Evolutionary conservation across 305 asterid species (phyloP).

Genomic region (Striga hermonthica): DNA sequence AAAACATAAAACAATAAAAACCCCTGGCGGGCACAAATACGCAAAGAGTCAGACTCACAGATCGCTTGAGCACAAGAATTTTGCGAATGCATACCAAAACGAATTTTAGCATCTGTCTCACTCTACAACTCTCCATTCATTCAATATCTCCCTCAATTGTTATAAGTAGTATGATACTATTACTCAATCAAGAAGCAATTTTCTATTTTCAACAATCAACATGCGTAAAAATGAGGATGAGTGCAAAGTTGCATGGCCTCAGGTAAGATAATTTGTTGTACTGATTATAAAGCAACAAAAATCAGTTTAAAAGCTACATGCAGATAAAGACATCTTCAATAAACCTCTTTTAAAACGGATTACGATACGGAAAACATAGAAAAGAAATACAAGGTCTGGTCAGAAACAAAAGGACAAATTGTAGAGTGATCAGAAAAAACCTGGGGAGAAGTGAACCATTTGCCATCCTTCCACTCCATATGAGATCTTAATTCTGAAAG

Average conservation of each 20-base stretch:
- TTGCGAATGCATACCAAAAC: not conserved
- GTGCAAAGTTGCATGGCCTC: no score
- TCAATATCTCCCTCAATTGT: not conserved
- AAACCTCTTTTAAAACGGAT: not conserved
- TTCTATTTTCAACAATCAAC: no score
- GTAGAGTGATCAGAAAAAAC: conserved; percentile 38
- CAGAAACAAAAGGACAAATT: conserved; percentile 11
- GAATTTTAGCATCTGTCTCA: not conserved
- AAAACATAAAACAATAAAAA: no score
- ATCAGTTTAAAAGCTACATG: conserved; percentile 23
- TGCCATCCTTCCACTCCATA: conserved; percentile 75
- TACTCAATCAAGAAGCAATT: no score
- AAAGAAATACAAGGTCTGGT: conserved; percentile 8
- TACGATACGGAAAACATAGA: conserved; percentile 9
- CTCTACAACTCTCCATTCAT: not conserved
- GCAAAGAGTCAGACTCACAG: not conserved
- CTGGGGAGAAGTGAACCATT: conserved; percentile 72
- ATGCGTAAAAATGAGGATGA: no score
- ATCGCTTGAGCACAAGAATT: not conserved
- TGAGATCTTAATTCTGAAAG: conserved; percentile 63
- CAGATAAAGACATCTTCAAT: conserved; percentile 25
- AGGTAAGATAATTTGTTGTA: conserved; percentile 6
- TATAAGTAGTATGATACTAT: no score
- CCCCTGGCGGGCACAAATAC: no score
- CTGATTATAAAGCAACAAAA: conserved; percentile 26